Percentiles rank a stretch among this genome's conserved stretches.
These are phyloP conservation scores for Albugo laibachii DNA, from an alignment of 352 stramenopile species.

Conservation along the genomic window DNA sequence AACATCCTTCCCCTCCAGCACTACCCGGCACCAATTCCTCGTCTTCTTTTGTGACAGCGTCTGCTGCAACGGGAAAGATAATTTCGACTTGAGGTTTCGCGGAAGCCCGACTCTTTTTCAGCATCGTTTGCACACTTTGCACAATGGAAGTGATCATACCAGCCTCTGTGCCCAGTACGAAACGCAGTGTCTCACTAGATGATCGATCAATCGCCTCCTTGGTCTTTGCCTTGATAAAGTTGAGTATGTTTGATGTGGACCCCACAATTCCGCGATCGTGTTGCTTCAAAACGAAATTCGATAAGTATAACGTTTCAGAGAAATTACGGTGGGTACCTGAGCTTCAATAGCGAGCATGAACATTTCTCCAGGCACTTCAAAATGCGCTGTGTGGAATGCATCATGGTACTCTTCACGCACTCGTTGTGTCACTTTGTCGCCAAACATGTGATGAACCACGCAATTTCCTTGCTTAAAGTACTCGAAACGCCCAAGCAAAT, in stretches of 20 bases:
- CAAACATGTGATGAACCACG: conserved; percentile 98
- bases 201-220: conserved; percentile 48
- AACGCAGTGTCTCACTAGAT: conserved; percentile 66
- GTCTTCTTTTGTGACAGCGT: conserved; percentile 74
- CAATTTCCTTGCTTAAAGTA: conserved; percentile 95
- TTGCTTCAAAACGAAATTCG: conserved; percentile 19
- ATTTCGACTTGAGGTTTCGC: conserved; percentile 86
- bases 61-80: conserved; percentile 91
- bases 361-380: conserved; percentile 98
- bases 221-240: conserved; percentile 94
- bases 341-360: conserved; percentile 94
- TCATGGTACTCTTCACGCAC: conserved; percentile 84
- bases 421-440: conserved; percentile 82
- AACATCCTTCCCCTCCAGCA: conserved; percentile 87
- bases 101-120: conserved; percentile 18
- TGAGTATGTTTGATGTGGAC: conserved; percentile 94
- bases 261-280: conserved; percentile 83
- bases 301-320: neutral
- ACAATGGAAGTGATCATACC: conserved; percentile 98
- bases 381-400: conserved; percentile 90
- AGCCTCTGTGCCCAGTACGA: conserved; percentile 92
- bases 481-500: conserved; percentile 76
- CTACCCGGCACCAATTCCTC: conserved; percentile 80
- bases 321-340: conserved; percentile 6
- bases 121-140: conserved; percentile 75